These are phyloP conservation scores for Carex pumila DNA, from an alignment of 176 grass and related monocot species.

Conservation along the genomic window DNA sequence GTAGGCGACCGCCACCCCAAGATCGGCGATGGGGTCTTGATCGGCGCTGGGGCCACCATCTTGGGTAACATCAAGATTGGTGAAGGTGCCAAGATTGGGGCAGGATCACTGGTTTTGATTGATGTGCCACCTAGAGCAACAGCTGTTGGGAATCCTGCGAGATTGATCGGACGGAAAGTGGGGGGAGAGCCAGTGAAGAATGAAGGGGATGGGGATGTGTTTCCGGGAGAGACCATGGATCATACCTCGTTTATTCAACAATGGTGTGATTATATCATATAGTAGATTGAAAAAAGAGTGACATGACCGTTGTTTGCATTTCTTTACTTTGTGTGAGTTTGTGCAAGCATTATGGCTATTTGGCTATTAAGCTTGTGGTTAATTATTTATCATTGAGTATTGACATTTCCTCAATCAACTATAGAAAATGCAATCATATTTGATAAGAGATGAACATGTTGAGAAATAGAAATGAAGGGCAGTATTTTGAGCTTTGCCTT, in stretches of 20 bases:
- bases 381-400: neutral
- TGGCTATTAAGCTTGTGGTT: neutral
- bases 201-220: constrained; percentile 25
- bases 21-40: constrained; percentile 75
- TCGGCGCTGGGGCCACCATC: constrained; percentile 89
- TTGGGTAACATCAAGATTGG: constrained; percentile 87
- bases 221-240: constrained; percentile 88
- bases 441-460: neutral
- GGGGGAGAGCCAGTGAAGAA: constrained; percentile 22
- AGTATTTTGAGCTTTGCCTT: neutral
- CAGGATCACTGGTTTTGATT: constrained; percentile 77
- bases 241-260: constrained; percentile 87
- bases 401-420: neutral
- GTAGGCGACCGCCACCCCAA: constrained; percentile 89
- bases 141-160: constrained; percentile 78
- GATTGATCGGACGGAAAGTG: constrained; percentile 52
- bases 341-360: neutral
- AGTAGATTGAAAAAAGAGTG: neutral
- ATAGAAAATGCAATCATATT: neutral
- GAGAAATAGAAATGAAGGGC: neutral
- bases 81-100: constrained; percentile 75
- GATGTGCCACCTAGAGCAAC: constrained; percentile 63
- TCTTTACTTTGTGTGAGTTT: neutral
- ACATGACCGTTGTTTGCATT: neutral
- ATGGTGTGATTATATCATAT: constrained; percentile 90